These are phyloP conservation scores for Leishmania guyanensis DNA, from an alignment of 208 protist species.

Conservation along the genomic window DNA sequence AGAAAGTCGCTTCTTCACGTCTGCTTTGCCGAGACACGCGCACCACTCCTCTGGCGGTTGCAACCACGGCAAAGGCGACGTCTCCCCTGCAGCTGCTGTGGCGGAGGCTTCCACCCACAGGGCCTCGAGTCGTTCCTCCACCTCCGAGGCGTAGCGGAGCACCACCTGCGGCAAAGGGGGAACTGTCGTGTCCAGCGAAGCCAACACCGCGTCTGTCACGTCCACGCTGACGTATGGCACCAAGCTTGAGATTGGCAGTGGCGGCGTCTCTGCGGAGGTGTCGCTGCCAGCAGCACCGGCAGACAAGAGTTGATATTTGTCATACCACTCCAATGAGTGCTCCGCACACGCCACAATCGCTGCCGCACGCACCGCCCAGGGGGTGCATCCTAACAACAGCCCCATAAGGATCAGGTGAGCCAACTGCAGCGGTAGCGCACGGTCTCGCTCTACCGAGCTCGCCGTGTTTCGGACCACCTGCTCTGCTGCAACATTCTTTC, in stretches of 20 bases:
- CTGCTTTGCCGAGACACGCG: not conserved
- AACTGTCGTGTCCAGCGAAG: constrained; percentile 1
- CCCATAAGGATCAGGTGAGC: constrained; percentile 74
- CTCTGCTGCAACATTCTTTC: not conserved
- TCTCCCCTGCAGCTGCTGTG: not conserved
- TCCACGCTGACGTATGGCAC: constrained; percentile 18
- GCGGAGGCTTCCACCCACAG: not conserved
- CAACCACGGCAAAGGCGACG: constrained; percentile 9
- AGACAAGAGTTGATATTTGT: not conserved
- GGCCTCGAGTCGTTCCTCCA: constrained; percentile 9
- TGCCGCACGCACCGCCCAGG: constrained; percentile 20
- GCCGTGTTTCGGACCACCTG: not conserved
- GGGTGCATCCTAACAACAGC: constrained; percentile 41
- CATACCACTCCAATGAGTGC: constrained; percentile 27
- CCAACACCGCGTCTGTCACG: constrained; percentile 26
- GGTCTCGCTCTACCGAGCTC: constrained; percentile 10
- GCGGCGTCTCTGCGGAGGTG: not conserved
- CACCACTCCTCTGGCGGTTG: constrained; percentile 7
- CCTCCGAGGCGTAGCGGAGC: constrained; percentile 9
- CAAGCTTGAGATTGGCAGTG: not conserved
- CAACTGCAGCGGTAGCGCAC: constrained; percentile 66
- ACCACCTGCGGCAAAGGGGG: constrained; percentile 20
- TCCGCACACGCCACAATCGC: constrained; percentile 26
- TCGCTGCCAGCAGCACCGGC: not conserved
- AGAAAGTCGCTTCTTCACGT: not conserved